These are phyloP conservation scores for Dactylellina haptotyla DNA, from an alignment of 2,329 filamentous ascomycete genomes.

Conservation along the genomic window DNA sequence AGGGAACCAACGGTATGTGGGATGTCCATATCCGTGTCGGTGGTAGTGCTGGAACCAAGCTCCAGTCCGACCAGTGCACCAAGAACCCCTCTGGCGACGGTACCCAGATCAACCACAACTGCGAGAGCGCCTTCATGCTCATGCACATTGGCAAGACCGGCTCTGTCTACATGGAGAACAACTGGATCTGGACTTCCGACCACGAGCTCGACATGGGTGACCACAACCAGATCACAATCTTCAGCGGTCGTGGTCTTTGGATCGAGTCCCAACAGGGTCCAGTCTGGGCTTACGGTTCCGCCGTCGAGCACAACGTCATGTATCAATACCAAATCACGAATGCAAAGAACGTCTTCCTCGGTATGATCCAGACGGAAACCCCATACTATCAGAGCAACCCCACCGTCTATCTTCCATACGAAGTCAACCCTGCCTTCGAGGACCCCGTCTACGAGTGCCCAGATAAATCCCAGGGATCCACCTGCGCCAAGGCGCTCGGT, in stretches of 20 bases:
- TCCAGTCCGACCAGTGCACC: constrained; percentile 81
- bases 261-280: constrained; percentile 59
- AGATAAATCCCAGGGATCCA: constrained; percentile 42
- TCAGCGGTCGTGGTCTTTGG: constrained; percentile 60
- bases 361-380: constrained; percentile 66
- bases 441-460: constrained; percentile 54
- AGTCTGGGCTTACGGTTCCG: constrained; percentile 64
- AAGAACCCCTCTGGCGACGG: constrained; percentile 66
- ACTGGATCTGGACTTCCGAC: constrained; percentile 65
- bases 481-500: constrained; percentile 72
- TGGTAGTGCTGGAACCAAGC: constrained; percentile 81
- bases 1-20: constrained; percentile 73
- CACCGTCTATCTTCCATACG: constrained; percentile 63
- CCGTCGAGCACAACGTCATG: constrained; percentile 66
- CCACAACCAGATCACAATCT: constrained; percentile 60
- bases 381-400: constrained; percentile 66
- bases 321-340: constrained; percentile 67
- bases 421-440: constrained; percentile 58
- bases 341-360: constrained; percentile 66
- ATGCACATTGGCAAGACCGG: constrained; percentile 61
- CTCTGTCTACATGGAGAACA: constrained; percentile 64
- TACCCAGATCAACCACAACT: constrained; percentile 59
- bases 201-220: constrained; percentile 61
- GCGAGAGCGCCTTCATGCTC: constrained; percentile 62
- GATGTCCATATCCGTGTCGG: constrained; percentile 96